These are phyloP conservation scores for Magnaporthiopsis incrustans DNA, from an alignment of 2,329 filamentous ascomycete genomes.

Conservation along the genomic window DNA sequence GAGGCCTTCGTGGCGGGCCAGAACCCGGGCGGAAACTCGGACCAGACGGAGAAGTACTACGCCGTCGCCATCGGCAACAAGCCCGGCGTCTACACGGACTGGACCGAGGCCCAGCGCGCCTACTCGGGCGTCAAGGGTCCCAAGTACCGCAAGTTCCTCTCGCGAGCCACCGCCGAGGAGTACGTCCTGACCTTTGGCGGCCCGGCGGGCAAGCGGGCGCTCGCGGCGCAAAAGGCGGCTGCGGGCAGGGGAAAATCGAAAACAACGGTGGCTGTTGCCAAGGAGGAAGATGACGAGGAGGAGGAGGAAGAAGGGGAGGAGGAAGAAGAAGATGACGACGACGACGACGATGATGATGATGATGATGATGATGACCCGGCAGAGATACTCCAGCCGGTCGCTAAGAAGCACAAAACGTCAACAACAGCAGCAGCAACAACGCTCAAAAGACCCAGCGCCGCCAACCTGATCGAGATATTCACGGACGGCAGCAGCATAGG, in stretches of 20 bases:
- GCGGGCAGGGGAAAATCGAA: slow-evolving; percentile 22
- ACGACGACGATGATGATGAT: slow-evolving; percentile 16
- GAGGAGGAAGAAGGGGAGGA: slow-evolving; percentile 19
- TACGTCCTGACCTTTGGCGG: slow-evolving; percentile 55
- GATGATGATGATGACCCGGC: slow-evolving; percentile 20
- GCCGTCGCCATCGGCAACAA: slow-evolving; percentile 51
- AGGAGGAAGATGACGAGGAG: slow-evolving; percentile 15
- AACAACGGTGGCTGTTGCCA: slow-evolving; percentile 20
- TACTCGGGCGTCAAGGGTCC: slow-evolving; percentile 65
- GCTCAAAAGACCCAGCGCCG: not conserved
- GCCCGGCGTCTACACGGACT: slow-evolving; percentile 53
- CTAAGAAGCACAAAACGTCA: slow-evolving; percentile 27
- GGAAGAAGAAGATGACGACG: slow-evolving; percentile 16
- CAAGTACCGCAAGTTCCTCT: slow-evolving; percentile 62
- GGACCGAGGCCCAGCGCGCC: slow-evolving; percentile 64
- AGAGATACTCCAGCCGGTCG: slow-evolving; percentile 24
- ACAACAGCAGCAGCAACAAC: not conserved
- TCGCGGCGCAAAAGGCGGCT: slow-evolving; percentile 32
- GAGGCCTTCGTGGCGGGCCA: slow-evolving; percentile 64
- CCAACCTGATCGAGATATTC: slow-evolving; percentile 39
- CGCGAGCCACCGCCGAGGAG: slow-evolving; percentile 63
- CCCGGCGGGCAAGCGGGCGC: slow-evolving; percentile 11
- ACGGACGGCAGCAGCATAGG: slow-evolving; percentile 55
- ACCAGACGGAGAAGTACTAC: slow-evolving; percentile 44
- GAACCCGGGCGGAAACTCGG: slow-evolving; percentile 31